Evolutionary conservation across 2,329 filamentous ascomycete species (phyloP), one percentile per base, ranked within the genome.

Genomic region (Beauveria sp.): DNA sequence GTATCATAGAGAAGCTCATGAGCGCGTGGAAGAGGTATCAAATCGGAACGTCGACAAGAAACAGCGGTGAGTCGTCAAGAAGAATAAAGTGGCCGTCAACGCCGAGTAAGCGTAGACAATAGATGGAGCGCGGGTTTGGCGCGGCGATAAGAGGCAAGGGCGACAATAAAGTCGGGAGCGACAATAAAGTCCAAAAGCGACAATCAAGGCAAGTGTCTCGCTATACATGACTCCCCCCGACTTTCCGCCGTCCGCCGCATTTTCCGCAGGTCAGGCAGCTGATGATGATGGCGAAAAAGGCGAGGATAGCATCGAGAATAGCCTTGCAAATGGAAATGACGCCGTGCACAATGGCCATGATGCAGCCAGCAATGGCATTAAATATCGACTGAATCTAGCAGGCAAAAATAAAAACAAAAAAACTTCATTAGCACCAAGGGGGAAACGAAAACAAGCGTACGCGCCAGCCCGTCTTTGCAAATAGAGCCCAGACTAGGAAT

Each of bases 271-370:
- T 84, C 59, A 90, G 73, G 78, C 83, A 90, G 65, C 79, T 79
- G 73, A 90, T 83, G 72, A 90, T 79, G 73, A 88, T 85, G 72
- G 83, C 81, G 74, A 86, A 80, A 74, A 90, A 79, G 62, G 80
- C 74, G 65, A 89, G 85, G 69, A 90, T 75, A 69, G 84, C 88
- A 72, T 80, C 80, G 73, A 91, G 83, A 71, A 91, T 87, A 68
- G 85, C 85, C 65, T 80, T 82, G 58, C 88, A 77, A 74, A 90
- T 83, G 66, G 75, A 72, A 60, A 83, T 88, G 68, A 91, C 85
- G 68, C 83, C 87, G 67, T 84, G 82, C 67, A 91, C 81, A 68
- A 91, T 80, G 69, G 84, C 83, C 81, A 88, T 90, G 64, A 90
- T 80, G 71, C 81, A 82, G 66, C 77, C 77, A 60, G 88, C 88